phyloP scores from a whole-genome alignment of 83 land plant genomes.

The Thuja plicata region DNA sequence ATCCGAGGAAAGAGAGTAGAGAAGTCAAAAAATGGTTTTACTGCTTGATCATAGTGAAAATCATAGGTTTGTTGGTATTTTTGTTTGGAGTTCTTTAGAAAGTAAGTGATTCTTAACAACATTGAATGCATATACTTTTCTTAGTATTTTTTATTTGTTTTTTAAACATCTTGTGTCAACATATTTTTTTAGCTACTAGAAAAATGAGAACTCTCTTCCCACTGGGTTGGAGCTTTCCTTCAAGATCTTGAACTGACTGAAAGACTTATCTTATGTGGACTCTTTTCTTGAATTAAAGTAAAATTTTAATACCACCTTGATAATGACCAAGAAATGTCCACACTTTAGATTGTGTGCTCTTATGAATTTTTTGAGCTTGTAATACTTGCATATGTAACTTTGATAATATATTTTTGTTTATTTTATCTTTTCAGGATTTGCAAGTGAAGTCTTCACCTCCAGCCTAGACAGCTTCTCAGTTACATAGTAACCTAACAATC shows the following conservation, averaged over 20 bases:
- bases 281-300: neutral
- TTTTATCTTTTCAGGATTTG: slow-evolving; percentile 67
- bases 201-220: neutral
- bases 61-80: neutral
- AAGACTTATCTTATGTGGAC: neutral
- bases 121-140: neutral
- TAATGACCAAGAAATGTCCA: neutral
- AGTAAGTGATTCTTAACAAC: neutral
- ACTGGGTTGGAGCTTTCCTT: neutral
- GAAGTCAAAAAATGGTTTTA: neutral
- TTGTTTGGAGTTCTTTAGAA: neutral
- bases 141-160: neutral
- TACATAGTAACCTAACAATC: slow-evolving; percentile 85
- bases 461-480: slow-evolving; percentile 42
- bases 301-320: neutral
- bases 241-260: neutral
- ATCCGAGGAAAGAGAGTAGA: neutral
- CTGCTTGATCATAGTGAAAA: neutral
- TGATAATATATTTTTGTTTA: neutral
- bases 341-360: neutral
- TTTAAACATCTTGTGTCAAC: neutral
- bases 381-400: neutral
- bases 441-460: slow-evolving; percentile 89
- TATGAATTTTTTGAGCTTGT: neutral
- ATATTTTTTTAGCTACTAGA: neutral